Percentiles rank a stretch among this genome's conserved stretches.
These are phyloP conservation scores for Dothistroma septosporum DNA, from an alignment of 2,329 filamentous ascomycete genomes.

Conservation along the genomic window DNA sequence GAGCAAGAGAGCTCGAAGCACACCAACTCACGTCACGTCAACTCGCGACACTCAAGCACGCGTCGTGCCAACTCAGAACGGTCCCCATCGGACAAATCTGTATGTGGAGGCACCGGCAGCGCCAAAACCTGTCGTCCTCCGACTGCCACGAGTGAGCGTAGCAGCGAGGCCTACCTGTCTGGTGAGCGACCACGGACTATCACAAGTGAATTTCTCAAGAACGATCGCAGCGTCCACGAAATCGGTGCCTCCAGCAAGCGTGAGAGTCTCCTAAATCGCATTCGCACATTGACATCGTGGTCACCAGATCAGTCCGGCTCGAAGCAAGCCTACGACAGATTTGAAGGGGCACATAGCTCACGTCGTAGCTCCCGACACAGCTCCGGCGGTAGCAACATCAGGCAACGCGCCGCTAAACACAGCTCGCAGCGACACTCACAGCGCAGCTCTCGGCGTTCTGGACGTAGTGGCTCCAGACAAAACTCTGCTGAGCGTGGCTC, in stretches of 20 bases:
- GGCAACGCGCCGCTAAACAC: not conserved
- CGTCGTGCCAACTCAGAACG: not conserved
- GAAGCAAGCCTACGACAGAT: constrained; percentile 1
- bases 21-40: not conserved
- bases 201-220: not conserved
- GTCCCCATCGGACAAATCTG: not conserved
- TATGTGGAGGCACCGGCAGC: not conserved
- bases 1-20: not conserved
- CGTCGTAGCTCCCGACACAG: not conserved
- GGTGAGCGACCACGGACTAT: constrained; percentile 1
- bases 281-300: constrained; percentile 2
- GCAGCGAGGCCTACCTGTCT: constrained; percentile 5
- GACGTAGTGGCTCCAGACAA: not conserved
- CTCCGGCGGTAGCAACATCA: not conserved
- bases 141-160: constrained; percentile 8
- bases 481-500: not conserved
- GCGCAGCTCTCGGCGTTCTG: not conserved
- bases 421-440: not conserved
- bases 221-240: not conserved
- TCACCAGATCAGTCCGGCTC: constrained; percentile 1
- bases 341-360: not conserved
- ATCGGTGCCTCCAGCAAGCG: not conserved
- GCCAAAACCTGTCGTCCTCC: constrained; percentile 5
- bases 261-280: not conserved
- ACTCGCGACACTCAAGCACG: not conserved